phyloP scores from a whole-genome alignment of 768 basidiomycete species.

The Macrolepiota dolichaula region DNA sequence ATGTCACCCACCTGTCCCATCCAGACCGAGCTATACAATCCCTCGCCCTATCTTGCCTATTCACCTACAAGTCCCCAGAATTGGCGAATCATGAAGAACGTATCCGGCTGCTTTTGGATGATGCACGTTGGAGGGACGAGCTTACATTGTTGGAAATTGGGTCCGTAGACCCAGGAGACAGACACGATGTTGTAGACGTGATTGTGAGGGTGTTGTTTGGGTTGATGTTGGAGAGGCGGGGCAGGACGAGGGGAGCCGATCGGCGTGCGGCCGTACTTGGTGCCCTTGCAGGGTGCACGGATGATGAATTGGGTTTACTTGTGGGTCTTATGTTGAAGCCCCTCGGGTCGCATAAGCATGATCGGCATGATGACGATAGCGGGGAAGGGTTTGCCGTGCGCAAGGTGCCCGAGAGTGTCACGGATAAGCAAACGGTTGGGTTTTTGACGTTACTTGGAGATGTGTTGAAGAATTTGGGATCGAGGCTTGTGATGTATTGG shows the following conservation, averaged over 20 bases:
- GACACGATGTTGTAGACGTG: conserved; percentile 65
- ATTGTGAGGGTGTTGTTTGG: conserved; percentile 82
- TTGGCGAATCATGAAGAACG: conserved; percentile 58
- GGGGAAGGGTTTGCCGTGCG: conserved; percentile 5
- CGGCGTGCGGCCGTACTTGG: conserved; percentile 74
- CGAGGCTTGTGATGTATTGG: conserved; percentile 69
- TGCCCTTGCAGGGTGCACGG: conserved; percentile 63
- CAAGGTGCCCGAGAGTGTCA: conserved; percentile 21
- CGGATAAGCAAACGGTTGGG: conserved; percentile 73
- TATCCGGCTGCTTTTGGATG: conserved; percentile 72
- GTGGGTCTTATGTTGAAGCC: conserved; percentile 88
- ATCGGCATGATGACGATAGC: conserved; percentile 20
- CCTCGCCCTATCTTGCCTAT: conserved; percentile 71
- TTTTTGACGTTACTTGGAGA: conserved; percentile 85
- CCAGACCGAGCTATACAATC: conserved; percentile 79
- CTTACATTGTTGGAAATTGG: conserved; percentile 68
- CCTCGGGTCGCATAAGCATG: conserved; percentile 37
- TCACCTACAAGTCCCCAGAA: conserved; percentile 74
- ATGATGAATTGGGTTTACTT: conserved; percentile 71
- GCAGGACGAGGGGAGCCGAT: conserved; percentile 63
- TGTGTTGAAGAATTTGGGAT: conserved; percentile 78
- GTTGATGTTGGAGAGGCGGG: conserved; percentile 77
- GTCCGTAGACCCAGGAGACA: conserved; percentile 48
- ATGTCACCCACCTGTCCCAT: conserved; percentile 75
- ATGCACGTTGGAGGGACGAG: conserved; percentile 86